Base-by-base conservation (phyloP, 2,329 filamentous ascomycete species). In the Colletotrichum sp. region DNA sequence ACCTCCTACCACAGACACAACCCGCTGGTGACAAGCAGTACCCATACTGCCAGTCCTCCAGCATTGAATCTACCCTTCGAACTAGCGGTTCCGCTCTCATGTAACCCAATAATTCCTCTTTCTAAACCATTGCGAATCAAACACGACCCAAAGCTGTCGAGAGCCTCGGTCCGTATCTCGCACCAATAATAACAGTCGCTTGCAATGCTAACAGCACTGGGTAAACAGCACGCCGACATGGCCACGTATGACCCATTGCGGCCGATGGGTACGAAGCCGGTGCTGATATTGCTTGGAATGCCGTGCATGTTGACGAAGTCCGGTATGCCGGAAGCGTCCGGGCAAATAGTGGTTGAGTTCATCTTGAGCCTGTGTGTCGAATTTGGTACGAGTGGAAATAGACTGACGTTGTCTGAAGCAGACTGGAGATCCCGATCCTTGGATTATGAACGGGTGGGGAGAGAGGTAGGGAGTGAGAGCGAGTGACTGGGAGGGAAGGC, bases 211-310 rank as follows among this genome's bases (percentile, higher is more conserved):
- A 70, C 67, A 25, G 36, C n/a, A n/a, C 48, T 16, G 18, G 56
- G 67, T 16, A 56, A 70, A 34, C 67, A 64, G 67, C 67, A 70
- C 1, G 25, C 8, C 12, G 8, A 25, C 67, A 70, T 70, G 1
- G 67, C 67, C 27, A n/a, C 67, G 36, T 64, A 36, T 3, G 67
- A 70, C 1, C 67, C 67, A 22, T 70, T 70, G 6, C 67, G 30
- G 28, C 67, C 27, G 13, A 70, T 16, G 36, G 56, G 56, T 28
- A 70, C 56, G 28, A 70, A 70, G 36, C 67, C 56, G 5, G 32
- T n/a, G 27, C 67, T 62, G 3, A 62, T 16, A 15, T 70, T 28
- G 0, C 36, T 70, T 8, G 56, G 67, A 16, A 70, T 32, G 16
- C 8, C 67, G 36, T 27, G 15, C 9, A 70, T 16, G 27, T 55